Conservation (phyloP, 2,329 filamentous ascomycete species). For the Sporothrix brunneoviolacea region DNA sequence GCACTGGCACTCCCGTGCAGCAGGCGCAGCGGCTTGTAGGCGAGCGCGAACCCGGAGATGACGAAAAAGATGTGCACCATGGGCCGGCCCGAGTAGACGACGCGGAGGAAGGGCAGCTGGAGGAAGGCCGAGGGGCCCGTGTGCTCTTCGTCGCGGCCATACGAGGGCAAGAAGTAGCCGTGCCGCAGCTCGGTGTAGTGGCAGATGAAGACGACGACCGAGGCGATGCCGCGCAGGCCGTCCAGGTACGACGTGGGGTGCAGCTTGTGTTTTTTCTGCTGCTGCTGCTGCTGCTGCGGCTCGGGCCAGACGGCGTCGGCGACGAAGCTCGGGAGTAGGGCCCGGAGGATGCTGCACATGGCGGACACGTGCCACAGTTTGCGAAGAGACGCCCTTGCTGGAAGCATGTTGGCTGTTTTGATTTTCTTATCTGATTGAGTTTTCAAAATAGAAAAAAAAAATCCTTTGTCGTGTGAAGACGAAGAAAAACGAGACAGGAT, state of each 20-base stretch:
- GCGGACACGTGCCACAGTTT: not conserved
- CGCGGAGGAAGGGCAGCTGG: constrained; percentile 39
- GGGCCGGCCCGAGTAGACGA: constrained; percentile 38
- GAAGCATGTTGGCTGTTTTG: no score
- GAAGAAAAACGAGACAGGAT: no score
- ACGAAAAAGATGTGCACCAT: constrained; percentile 48
- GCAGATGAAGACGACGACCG: constrained; percentile 41
- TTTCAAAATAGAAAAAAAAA: not conserved
- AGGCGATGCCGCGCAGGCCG: constrained; percentile 43
- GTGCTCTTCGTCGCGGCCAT: constrained; percentile 30
- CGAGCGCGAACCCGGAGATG: constrained; percentile 43
- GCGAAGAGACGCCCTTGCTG: not conserved
- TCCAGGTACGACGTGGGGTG: constrained; percentile 43
- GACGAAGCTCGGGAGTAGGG: constrained; percentile 29
- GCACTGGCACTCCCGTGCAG: no score
- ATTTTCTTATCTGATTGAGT: no score
- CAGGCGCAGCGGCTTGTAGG: constrained; percentile 36
- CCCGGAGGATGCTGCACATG: not conserved
- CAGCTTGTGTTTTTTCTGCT: constrained; percentile 18
- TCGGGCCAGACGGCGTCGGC: constrained; percentile 27
- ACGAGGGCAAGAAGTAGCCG: constrained; percentile 27
- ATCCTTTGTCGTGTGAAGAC: not conserved
- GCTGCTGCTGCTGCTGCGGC: constrained; percentile 15
- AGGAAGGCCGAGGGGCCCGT: constrained; percentile 27
- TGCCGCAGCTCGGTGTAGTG: constrained; percentile 39